Conservation (phyloP, 2,329 filamentous ascomycete species). For the Aspergillus eucalypticola region DNA sequence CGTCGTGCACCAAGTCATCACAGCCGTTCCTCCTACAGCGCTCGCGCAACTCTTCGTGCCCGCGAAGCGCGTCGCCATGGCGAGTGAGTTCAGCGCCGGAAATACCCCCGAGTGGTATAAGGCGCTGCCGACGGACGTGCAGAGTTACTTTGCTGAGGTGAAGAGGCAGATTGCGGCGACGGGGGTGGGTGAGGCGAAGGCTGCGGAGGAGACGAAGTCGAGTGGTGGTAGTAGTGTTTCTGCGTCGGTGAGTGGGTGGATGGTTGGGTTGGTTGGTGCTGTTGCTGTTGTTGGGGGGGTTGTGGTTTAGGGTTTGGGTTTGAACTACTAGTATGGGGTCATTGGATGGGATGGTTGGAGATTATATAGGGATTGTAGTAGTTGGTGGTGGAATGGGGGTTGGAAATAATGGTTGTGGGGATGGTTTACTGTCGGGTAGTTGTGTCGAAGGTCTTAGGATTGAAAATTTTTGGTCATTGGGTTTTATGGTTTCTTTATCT, state of each 20-base stretch:
- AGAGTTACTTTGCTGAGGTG: slow-evolving; percentile 35
- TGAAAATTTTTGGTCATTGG: too few species aligned
- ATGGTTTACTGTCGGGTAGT: neutral
- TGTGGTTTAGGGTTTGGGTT: neutral
- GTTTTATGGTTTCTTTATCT: too few species aligned
- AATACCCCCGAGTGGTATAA: slow-evolving; percentile 36
- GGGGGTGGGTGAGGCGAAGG: neutral
- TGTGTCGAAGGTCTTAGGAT: too few species aligned
- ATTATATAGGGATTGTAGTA: neutral
- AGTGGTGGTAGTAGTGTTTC: neutral
- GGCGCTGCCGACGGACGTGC: slow-evolving; percentile 32
- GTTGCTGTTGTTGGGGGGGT: neutral
- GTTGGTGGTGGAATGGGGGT: neutral
- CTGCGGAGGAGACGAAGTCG: neutral
- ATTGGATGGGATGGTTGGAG: neutral
- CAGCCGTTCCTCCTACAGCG: slow-evolving; percentile 32
- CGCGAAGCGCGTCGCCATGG: slow-evolving; percentile 30
- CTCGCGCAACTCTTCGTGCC: slow-evolving; percentile 34
- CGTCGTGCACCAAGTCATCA: slow-evolving; percentile 33
- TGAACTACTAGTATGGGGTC: neutral
- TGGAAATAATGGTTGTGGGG: neutral
- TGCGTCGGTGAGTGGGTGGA: too few species aligned
- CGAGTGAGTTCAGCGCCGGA: slow-evolving; percentile 34
- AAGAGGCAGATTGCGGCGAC: slow-evolving; percentile 28
- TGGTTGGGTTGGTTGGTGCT: neutral